phyloP scores from a whole-genome alignment of 1,139 yeast genomes.

The Sugiyamaella neomexicana region DNA sequence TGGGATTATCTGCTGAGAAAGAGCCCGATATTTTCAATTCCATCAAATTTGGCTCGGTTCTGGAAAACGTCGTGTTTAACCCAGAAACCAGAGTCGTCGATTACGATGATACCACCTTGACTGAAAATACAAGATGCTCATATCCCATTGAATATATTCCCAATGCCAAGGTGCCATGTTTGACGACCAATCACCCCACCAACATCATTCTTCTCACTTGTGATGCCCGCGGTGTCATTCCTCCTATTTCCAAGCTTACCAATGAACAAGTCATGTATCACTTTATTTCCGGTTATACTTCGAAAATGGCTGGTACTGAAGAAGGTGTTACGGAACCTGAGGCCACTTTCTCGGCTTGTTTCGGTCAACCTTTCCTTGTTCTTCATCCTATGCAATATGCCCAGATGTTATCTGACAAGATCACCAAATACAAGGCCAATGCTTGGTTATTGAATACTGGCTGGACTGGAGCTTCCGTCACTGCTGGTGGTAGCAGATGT shows the following conservation, averaged over 20 bases:
- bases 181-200: constrained; percentile 86
- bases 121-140: constrained; percentile 96
- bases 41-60: constrained; percentile 87
- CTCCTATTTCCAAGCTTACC: constrained; percentile 92
- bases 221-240: constrained; percentile 97
- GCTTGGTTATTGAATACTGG: constrained; percentile 99
- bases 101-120: constrained; percentile 75
- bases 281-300: constrained; percentile 97
- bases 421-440: constrained; percentile 80
- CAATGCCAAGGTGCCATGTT: constrained; percentile 93
- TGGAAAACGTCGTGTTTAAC: constrained; percentile 92
- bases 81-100: constrained; percentile 78
- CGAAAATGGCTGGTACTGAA: constrained; percentile 99
- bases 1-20: constrained; percentile 84
- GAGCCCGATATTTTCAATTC: constrained; percentile 98
- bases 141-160: constrained; percentile 98
- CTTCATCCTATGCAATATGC: constrained; percentile 99
- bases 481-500: constrained; percentile 96
- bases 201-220: constrained; percentile 92
- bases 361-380: constrained; percentile 98
- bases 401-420: constrained; percentile 92
- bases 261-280: constrained; percentile 99
- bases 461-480: constrained; percentile 94
- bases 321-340: constrained; percentile 98
- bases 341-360: constrained; percentile 97